Percentiles rank a stretch among this genome's conserved stretches.
These are phyloP conservation scores for Pyricularia grisea DNA, from an alignment of 2,329 filamentous ascomycete species.

Conservation along the genomic window DNA sequence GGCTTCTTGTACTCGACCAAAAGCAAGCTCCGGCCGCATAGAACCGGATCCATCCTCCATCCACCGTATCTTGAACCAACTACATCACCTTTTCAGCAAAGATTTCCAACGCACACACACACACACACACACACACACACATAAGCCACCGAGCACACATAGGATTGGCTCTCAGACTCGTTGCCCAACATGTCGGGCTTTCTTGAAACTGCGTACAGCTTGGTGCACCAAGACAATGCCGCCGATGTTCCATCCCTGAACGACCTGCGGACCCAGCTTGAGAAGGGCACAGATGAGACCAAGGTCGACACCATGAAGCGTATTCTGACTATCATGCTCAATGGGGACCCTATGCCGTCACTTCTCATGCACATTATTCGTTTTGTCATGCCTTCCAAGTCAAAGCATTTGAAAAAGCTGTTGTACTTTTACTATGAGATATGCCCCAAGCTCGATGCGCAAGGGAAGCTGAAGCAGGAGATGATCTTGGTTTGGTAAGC, in stretches of 20 bases:
- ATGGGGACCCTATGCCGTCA: slow-evolving; percentile 90
- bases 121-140: background rate
- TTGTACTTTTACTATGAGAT: slow-evolving; percentile 99
- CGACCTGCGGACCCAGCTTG: slow-evolving; percentile 85
- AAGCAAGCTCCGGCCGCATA: background rate
- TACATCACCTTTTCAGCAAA: background rate
- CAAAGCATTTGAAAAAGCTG: slow-evolving; percentile 93
- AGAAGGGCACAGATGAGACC: slow-evolving; percentile 86
- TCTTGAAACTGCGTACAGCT: slow-evolving; percentile 88
- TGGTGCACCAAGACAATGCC: slow-evolving; percentile 96
- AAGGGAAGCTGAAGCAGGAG: slow-evolving; percentile 95
- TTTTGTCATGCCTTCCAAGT: slow-evolving; percentile 98
- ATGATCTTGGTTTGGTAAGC: slow-evolving; percentile 96
- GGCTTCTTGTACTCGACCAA: background rate
- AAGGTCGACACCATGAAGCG: slow-evolving; percentile 96
- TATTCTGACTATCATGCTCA: slow-evolving; percentile 95
- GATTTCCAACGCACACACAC: background rate
- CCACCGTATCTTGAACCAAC: background rate
- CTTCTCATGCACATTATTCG: slow-evolving; percentile 99
- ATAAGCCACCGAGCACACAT: slow-evolving; percentile 2
- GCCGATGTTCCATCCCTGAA: slow-evolving; percentile 84
- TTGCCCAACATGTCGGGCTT: slow-evolving; percentile 76
- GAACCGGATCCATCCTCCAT: background rate
- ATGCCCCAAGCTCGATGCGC: slow-evolving; percentile 87
- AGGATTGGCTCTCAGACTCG: slow-evolving; percentile 4